phyloP scores from a whole-genome alignment of 2,329 filamentous ascomycete species.

The Alternaria hordeiaustralica region DNA sequence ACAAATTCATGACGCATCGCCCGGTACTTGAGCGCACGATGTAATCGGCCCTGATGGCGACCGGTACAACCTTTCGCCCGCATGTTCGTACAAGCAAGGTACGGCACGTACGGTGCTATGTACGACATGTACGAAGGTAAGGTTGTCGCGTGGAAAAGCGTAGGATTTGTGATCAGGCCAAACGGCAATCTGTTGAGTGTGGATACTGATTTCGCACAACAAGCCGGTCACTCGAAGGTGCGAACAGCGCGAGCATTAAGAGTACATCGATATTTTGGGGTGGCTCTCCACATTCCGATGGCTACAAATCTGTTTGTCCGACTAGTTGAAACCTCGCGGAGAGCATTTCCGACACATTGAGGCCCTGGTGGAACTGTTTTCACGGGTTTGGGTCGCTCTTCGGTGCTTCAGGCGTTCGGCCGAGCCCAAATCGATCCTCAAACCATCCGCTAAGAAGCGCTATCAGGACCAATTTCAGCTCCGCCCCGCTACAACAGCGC shows the following conservation, averaged over 20 bases:
- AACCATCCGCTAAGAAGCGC: neutral
- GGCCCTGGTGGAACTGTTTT: neutral
- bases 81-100: neutral
- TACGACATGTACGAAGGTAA: constrained; percentile 1
- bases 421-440: neutral
- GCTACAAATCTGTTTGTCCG: neutral
- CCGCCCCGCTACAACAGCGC: neutral
- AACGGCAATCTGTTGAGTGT: neutral
- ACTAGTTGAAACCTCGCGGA: neutral
- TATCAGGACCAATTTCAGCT: neutral
- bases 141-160: neutral
- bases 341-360: neutral
- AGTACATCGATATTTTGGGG: neutral
- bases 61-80: neutral
- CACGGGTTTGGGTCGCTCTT: neutral
- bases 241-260: neutral
- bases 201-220: neutral
- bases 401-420: neutral
- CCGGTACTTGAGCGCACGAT: neutral
- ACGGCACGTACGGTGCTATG: neutral
- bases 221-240: neutral
- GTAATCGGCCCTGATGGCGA: neutral
- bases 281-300: neutral
- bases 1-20: neutral
- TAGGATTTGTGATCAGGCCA: neutral